Evolutionary conservation across 176 grass and related monocot species (phyloP).

Genomic region (Ensete glaucum): DNA sequence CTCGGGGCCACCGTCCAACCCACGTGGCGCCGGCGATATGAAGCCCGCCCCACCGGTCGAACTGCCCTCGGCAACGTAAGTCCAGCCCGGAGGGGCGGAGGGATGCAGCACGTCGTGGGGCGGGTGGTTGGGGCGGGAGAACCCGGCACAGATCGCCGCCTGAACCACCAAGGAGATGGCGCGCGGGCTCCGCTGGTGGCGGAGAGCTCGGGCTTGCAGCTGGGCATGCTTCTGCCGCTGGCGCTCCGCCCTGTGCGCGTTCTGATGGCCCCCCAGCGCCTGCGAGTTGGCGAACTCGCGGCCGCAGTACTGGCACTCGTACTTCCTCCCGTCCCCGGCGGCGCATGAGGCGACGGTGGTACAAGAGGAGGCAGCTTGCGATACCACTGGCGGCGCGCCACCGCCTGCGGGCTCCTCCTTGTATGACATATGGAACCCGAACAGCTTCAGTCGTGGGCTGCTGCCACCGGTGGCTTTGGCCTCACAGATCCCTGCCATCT

Average conservation of each 20-base stretch:
- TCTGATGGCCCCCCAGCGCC: conserved; percentile 46
- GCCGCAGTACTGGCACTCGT: conserved; percentile 55
- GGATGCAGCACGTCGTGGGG: neutral
- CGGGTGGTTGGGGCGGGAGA: neutral
- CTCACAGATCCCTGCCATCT: conserved; percentile 18
- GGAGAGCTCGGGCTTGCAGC: neutral
- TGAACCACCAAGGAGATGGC: too few species aligned
- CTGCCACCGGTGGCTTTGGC: conserved; percentile 7
- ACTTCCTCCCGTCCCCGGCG: conserved; percentile 26
- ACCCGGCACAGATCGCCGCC: too few species aligned
- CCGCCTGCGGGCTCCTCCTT: neutral
- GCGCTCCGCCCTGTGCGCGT: conserved; percentile 58
- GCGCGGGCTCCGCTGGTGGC: too few species aligned
- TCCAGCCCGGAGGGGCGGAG: neutral
- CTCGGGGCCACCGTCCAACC: neutral
- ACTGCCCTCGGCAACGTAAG: neutral
- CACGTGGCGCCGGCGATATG: neutral
- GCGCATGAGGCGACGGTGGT: neutral
- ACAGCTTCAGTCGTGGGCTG: conserved; percentile 8
- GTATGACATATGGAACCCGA: conserved; percentile 30
- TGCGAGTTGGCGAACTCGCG: conserved; percentile 61
- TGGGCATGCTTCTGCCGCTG: conserved; percentile 44
- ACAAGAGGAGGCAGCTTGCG: neutral
- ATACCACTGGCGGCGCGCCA: neutral
- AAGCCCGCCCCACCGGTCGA: neutral